Conservation (phyloP, 495 filamentous ascomycete species). For the Lasiosphaeria ovina region DNA sequence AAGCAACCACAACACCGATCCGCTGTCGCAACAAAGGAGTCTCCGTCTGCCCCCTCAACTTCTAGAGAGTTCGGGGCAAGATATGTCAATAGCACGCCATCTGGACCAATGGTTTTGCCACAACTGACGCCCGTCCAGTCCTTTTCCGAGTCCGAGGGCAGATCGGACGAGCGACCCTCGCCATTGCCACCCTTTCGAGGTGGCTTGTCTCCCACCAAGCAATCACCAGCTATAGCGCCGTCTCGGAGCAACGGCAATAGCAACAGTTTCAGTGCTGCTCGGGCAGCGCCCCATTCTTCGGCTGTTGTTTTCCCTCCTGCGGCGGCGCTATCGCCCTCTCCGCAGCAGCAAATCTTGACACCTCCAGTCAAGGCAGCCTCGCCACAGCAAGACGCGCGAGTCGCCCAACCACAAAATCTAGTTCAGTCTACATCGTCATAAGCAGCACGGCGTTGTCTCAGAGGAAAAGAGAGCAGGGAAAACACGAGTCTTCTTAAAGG, state of each 20-base stretch:
- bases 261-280: slow-evolving; percentile 21
- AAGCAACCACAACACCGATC: slow-evolving; percentile 32
- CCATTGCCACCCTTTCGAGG: slow-evolving; percentile 56
- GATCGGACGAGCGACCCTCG: slow-evolving; percentile 25
- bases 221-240: slow-evolving; percentile 48
- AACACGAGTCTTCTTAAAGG: not conserved
- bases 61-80: slow-evolving; percentile 16
- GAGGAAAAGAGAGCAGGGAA: not conserved
- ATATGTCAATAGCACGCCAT: slow-evolving; percentile 21
- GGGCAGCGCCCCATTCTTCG: slow-evolving; percentile 25
- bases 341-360: slow-evolving; percentile 47
- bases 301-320: slow-evolving; percentile 50
- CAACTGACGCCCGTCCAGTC: slow-evolving; percentile 25
- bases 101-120: slow-evolving; percentile 20
- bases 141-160: slow-evolving; percentile 11
- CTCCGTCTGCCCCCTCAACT: slow-evolving; percentile 11
- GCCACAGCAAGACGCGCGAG: slow-evolving; percentile 7
- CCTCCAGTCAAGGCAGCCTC: slow-evolving; percentile 46
- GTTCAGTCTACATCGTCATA: slow-evolving; percentile 1
- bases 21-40: slow-evolving; percentile 33
- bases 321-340: slow-evolving; percentile 51
- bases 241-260: slow-evolving; percentile 20
- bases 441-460: not conserved
- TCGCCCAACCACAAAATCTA: slow-evolving; percentile 1
- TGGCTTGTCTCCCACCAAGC: slow-evolving; percentile 76